Conservation (phyloP, 2,329 filamentous ascomycete species). For the Trichoderma koningii region DNA sequence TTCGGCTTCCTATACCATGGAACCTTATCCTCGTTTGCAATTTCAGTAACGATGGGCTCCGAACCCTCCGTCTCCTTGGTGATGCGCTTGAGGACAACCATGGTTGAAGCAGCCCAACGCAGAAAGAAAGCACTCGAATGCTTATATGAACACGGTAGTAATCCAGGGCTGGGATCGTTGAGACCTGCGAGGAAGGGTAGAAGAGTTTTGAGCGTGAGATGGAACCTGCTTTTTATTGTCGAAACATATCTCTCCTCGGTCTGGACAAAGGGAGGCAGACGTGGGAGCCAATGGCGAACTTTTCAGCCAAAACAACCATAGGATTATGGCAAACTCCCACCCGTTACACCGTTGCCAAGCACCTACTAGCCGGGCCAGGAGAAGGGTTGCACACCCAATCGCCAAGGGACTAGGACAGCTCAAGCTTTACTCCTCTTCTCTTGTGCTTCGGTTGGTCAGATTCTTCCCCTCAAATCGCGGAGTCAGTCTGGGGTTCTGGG, state of each 20-base stretch:
- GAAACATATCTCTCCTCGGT: not conserved
- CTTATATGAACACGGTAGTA: not conserved
- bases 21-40: constrained; percentile 13
- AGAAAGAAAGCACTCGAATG: too few species aligned
- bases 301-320: constrained; percentile 1
- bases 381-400: not conserved
- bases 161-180: not conserved
- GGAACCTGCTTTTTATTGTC: constrained; percentile 2
- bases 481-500: constrained; percentile 5
- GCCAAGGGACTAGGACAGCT: not conserved
- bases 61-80: constrained; percentile 14
- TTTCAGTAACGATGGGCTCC: constrained; percentile 5
- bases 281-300: not conserved
- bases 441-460: too few species aligned
- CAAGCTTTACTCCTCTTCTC: not conserved
- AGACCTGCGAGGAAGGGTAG: not conserved
- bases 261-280: not conserved
- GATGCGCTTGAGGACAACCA: constrained; percentile 1
- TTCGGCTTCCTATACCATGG: constrained; percentile 16
- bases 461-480: constrained; percentile 14
- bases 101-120: not conserved
- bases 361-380: not conserved
- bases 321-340: not conserved
- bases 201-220: not conserved
- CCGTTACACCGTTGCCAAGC: constrained; percentile 11